phyloP scores from a whole-genome alignment of 176 grass and related monocot genomes.

The Aegilops longissima region DNA sequence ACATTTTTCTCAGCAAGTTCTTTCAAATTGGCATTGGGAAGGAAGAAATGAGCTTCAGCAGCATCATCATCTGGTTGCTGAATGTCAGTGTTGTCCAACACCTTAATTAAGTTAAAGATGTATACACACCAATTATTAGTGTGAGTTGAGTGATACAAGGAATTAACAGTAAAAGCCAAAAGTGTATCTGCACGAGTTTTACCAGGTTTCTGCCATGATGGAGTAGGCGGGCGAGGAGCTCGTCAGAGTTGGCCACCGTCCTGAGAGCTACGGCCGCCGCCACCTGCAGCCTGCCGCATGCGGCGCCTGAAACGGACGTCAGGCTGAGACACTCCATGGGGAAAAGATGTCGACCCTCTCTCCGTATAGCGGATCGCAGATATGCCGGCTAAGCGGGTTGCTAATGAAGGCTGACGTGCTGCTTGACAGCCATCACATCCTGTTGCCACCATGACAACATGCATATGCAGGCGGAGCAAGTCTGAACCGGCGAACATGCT shows the following conservation, averaged over 20 bases:
- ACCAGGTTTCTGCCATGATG: not conserved
- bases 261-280: not conserved
- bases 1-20: not conserved
- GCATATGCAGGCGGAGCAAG: not conserved
- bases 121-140: not conserved
- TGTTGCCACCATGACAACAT: conserved; percentile 21
- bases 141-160: not conserved
- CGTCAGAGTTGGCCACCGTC: not conserved
- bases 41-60: not conserved
- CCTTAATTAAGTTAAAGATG: not conserved
- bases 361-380: not conserved
- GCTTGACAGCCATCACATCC: not conserved
- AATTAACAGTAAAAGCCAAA: not conserved
- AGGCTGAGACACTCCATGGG: not conserved
- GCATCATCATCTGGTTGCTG: not conserved
- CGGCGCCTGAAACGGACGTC: not conserved
- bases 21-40: not conserved
- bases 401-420: not conserved
- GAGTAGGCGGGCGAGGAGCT: not conserved
- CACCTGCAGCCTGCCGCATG: not conserved
- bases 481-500: not conserved
- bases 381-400: not conserved
- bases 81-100: not conserved
- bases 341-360: not conserved
- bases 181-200: not conserved